Evolutionary conservation across 345 rosid genomes (phyloP).

Genomic region (Citrus reticulata): DNA sequence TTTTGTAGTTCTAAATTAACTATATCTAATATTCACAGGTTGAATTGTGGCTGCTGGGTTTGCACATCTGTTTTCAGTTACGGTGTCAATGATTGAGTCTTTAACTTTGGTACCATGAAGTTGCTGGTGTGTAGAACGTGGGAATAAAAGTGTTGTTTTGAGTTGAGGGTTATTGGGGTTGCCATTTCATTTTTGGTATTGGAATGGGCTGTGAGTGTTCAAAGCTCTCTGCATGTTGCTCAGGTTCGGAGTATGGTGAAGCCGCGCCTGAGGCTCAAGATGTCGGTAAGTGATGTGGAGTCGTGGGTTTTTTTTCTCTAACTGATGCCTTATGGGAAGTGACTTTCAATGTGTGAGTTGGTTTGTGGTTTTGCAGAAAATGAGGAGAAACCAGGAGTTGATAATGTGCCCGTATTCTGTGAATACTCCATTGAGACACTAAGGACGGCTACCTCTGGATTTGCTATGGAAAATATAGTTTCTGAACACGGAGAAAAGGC

Average conservation of each 20-base stretch:
- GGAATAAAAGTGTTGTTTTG: not conserved
- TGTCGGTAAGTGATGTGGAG: slow-evolving; percentile 22
- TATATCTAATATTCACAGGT: slow-evolving; percentile 1
- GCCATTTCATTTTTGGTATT: slow-evolving; percentile 1
- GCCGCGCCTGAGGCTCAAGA: slow-evolving; percentile 17
- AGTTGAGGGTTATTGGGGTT: not conserved
- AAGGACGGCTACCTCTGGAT: slow-evolving; percentile 77
- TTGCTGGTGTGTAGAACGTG: not conserved
- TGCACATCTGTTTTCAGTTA: not conserved
- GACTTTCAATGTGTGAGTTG: not conserved
- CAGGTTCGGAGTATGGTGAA: slow-evolving; percentile 14
- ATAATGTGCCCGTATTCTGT: slow-evolving; percentile 42
- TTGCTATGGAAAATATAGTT: slow-evolving; percentile 83
- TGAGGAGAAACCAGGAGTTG: slow-evolving; percentile 34
- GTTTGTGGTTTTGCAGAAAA: slow-evolving; percentile 36
- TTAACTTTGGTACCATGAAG: not conserved
- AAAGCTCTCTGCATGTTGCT: slow-evolving; percentile 30
- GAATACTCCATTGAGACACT: slow-evolving; percentile 76
- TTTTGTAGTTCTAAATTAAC: not conserved
- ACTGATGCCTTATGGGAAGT: not conserved
- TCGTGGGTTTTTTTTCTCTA: not conserved
- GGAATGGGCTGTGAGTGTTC: slow-evolving; percentile 41
- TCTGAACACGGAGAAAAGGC: slow-evolving; percentile 96
- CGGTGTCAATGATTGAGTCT: not conserved
- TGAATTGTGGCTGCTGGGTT: not conserved